These are phyloP conservation scores for Glonium stellatum DNA, from an alignment of 495 filamentous ascomycete genomes.

Conservation along the genomic window DNA sequence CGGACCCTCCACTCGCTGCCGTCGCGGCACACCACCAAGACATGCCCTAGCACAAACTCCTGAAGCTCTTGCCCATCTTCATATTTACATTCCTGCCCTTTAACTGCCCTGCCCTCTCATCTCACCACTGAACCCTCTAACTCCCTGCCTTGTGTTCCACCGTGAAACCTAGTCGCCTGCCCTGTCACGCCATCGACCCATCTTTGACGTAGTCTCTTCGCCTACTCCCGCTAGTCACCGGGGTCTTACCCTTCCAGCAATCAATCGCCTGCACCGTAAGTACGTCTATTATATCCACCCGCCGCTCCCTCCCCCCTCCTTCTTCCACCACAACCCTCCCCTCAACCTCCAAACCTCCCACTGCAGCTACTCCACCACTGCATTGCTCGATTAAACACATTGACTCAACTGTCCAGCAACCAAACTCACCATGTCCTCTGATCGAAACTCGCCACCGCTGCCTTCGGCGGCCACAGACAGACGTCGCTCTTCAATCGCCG, in stretches of 20 bases:
- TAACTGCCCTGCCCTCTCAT: no score
- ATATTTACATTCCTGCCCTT: constrained; percentile 7
- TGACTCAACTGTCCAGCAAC: constrained; percentile 3
- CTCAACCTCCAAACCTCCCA: not conserved
- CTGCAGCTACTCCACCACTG: not conserved
- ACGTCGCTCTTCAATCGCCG: constrained; percentile 34
- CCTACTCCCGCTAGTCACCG: not conserved
- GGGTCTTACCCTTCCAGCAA: no score
- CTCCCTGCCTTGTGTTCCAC: constrained; percentile 1
- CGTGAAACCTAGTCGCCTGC: constrained; percentile 6
- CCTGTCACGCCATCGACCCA: constrained; percentile 22
- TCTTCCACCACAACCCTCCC: not conserved
- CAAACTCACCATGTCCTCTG: constrained; percentile 27
- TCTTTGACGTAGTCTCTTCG: constrained; percentile 14
- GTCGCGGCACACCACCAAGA: no score
- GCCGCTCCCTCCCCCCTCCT: not conserved
- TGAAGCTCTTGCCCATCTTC: not conserved
- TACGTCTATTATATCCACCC: not conserved
- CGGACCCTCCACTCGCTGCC: no score
- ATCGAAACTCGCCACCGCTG: constrained; percentile 23
- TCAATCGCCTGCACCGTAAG: not conserved
- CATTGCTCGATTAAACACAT: not conserved
- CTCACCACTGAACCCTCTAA: not conserved
- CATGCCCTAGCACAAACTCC: not conserved
- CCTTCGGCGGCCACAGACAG: constrained; percentile 23